A percentile compares a stretch with the other conserved stretches of the same genome.
Conservation (phyloP, 495 filamentous ascomycete species). For the Podospora anserina region DNA sequence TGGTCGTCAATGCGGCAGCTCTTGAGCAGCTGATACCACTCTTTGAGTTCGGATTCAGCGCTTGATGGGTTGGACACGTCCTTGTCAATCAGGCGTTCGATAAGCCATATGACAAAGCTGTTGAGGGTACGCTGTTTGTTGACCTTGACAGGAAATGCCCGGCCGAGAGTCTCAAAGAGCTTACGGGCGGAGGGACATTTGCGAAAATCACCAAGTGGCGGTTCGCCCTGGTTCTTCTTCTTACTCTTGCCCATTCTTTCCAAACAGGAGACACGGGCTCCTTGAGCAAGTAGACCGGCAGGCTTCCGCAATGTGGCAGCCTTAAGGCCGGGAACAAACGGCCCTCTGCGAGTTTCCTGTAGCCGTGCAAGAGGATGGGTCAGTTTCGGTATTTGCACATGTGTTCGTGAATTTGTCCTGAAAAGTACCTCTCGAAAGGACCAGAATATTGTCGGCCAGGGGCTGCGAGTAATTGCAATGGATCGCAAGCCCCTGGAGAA, state of each 20-base stretch:
- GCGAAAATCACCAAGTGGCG: constrained; percentile 2
- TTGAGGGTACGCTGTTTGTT: constrained; percentile 20
- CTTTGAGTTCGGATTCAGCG: constrained; percentile 15
- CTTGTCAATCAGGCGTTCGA: constrained; percentile 27
- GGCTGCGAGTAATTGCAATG: not conserved
- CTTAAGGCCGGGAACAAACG: not conserved
- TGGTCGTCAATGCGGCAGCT: constrained; percentile 11
- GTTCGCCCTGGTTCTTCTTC: constrained; percentile 12
- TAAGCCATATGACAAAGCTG: constrained; percentile 34
- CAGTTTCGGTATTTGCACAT: not conserved
- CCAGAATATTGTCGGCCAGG: not conserved
- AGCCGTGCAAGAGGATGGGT: not conserved
- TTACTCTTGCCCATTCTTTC: constrained; percentile 14
- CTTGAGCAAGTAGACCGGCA: not conserved
- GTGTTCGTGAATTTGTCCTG: not conserved
- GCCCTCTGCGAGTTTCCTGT: not conserved
- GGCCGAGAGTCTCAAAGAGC: constrained; percentile 21
- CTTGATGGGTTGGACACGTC: constrained; percentile 26
- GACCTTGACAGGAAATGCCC: constrained; percentile 10
- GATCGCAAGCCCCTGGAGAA: not conserved
- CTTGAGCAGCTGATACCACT: constrained; percentile 19
- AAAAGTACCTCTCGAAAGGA: not conserved
- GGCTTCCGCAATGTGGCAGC: not conserved
- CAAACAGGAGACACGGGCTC: not conserved
- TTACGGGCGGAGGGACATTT: constrained; percentile 15